These are phyloP conservation scores for Areca catechu DNA, from an alignment of 176 grass and related monocot genomes.

Conservation along the genomic window DNA sequence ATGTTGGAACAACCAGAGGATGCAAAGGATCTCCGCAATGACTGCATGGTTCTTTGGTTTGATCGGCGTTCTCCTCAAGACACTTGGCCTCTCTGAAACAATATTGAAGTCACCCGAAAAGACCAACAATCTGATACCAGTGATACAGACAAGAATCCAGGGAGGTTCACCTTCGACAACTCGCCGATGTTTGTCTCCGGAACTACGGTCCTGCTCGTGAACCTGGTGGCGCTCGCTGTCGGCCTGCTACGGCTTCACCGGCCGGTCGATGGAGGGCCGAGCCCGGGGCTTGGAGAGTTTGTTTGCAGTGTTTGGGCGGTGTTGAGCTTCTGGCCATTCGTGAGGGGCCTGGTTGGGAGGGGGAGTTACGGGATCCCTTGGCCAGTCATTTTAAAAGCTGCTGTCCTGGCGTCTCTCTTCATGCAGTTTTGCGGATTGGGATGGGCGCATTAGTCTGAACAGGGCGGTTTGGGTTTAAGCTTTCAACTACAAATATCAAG, in stretches of 20 bases:
- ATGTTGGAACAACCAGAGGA: slow-evolving; percentile 61
- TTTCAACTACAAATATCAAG: no score
- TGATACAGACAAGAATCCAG: not conserved
- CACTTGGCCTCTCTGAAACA: slow-evolving; percentile 34
- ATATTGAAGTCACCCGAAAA: slow-evolving; percentile 42
- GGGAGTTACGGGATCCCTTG: slow-evolving; percentile 38
- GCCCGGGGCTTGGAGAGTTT: slow-evolving; percentile 19
- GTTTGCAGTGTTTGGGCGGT: slow-evolving; percentile 26
- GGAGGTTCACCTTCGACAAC: slow-evolving; percentile 46
- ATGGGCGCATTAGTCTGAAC: no score
- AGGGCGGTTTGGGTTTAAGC: no score
- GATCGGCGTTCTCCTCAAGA: slow-evolving; percentile 38
- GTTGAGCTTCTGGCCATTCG: slow-evolving; percentile 43
- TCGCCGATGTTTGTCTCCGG: slow-evolving; percentile 33
- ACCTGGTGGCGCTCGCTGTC: not conserved
- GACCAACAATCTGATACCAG: not conserved
- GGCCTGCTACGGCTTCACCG: not conserved
- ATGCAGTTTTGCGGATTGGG: slow-evolving; percentile 4
- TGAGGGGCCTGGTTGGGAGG: slow-evolving; percentile 31
- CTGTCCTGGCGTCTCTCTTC: slow-evolving; percentile 18
- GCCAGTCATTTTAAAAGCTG: slow-evolving; percentile 30
- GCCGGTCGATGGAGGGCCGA: not conserved
- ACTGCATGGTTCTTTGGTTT: slow-evolving; percentile 38
- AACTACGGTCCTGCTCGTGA: slow-evolving; percentile 15
- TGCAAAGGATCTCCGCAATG: slow-evolving; percentile 25